A percentile compares a stretch with the other conserved stretches of the same genome.
These are phyloP conservation scores for Arxiozyma bovina DNA, from an alignment of 1,139 yeast genomes.

Conservation along the genomic window DNA sequence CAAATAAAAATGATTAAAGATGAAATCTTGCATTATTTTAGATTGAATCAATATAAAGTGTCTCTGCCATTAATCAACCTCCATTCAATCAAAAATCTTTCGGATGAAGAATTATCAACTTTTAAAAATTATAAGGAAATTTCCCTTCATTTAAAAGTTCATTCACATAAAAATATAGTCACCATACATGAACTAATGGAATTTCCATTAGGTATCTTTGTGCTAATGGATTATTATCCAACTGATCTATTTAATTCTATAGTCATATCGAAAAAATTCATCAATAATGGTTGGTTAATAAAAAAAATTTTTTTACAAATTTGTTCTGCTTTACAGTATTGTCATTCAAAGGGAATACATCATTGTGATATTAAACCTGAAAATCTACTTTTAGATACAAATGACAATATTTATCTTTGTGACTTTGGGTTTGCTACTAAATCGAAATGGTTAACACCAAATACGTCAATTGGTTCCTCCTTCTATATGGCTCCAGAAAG, in stretches of 20 bases:
- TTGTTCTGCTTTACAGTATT: slow-evolving; percentile 61
- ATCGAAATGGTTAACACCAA: slow-evolving; percentile 50
- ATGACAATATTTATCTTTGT: slow-evolving; percentile 54
- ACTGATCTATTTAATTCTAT: slow-evolving; percentile 76
- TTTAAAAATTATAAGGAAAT: slow-evolving; percentile 46
- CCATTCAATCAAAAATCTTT: slow-evolving; percentile 20
- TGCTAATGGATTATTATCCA: slow-evolving; percentile 76
- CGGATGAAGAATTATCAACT: slow-evolving; percentile 17
- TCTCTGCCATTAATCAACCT: slow-evolving; percentile 25
- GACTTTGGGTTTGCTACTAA: slow-evolving; percentile 82
- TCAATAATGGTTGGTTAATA: slow-evolving; percentile 36
- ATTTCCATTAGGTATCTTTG: slow-evolving; percentile 47
- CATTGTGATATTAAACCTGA: slow-evolving; percentile 94
- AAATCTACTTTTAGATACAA: slow-evolving; percentile 61
- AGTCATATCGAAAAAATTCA: slow-evolving; percentile 48
- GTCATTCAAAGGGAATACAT: slow-evolving; percentile 58
- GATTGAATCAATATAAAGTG: slow-evolving; percentile 21
- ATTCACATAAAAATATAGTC: slow-evolving; percentile 65
- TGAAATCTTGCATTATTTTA: slow-evolving; percentile 25
- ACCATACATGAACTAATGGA: slow-evolving; percentile 65
- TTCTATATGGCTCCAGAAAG: slow-evolving; percentile 94
- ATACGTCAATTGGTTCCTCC: slow-evolving; percentile 78
- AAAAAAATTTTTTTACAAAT: slow-evolving; percentile 69
- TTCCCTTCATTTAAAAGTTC: slow-evolving; percentile 65
- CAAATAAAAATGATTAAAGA: slow-evolving; percentile 13